Base-by-base conservation (phyloP, 768 basidiomycete genomes). In the Suillus brevipes region DNA sequence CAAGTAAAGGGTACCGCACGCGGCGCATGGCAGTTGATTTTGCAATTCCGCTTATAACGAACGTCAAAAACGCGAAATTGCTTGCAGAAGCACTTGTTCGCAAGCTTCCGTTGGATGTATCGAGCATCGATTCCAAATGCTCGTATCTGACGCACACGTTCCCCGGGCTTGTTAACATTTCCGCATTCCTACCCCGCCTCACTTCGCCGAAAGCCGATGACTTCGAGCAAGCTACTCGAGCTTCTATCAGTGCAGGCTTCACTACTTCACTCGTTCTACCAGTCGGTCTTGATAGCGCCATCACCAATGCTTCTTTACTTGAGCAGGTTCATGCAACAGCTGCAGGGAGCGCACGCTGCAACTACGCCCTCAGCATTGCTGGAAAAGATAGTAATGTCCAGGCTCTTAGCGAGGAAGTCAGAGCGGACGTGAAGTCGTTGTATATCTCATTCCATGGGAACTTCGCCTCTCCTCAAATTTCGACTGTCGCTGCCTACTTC, bases 1-100 rank as follows among this genome's bases (percentile, higher is more conserved):
- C 95, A 61, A 97, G 95, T 77, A 96, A 97, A 75, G 97, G 97
- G 9, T 99, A 99, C 77, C 88, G 89, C 66, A 97, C 96, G 37
- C 92, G 97, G 70, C 91, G 97, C 60, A 96, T 99, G 95, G 97
- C 97, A 7, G 95, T 99, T 68, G 97, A 99, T 77, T 98, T 97
- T 72, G 97, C 96, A 37, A 89, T 99, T 40, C 97, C 97, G 1
- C 84, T 99, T 60, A 94, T 99, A 74, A 99, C 97, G 52, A 99
- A 99, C 76, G 92, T 99, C 81, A 99, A 99, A 82, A 95, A 95
- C 73, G 97, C 97, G 63, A 99, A 99, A 77, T 84, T 99, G 74
- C 85, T 99, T 47, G 91, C 94, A 18, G 95, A 99, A 78, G 97
- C 97, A 2, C 82, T 96, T 58, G 89, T 95, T 59, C 87, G 94